Percentiles rank a stretch among this genome's conserved stretches.
These are phyloP conservation scores for Melampsora americana DNA, from an alignment of 1,284 basidiomycete species.

Conservation along the genomic window DNA sequence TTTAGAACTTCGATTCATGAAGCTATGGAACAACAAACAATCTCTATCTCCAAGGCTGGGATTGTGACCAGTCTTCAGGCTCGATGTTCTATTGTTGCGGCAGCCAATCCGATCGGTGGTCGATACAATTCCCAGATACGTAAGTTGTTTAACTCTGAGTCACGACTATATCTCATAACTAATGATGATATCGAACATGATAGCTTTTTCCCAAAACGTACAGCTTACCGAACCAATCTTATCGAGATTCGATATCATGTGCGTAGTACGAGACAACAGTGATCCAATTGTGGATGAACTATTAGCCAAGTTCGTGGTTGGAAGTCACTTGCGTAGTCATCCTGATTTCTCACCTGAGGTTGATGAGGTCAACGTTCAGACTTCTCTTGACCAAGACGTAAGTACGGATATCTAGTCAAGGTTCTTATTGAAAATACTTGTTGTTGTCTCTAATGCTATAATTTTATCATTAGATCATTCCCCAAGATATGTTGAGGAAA, in stretches of 20 bases:
- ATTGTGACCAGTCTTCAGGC: conserved; percentile 96
- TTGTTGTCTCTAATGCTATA: neutral
- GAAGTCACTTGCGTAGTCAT: conserved; percentile 88
- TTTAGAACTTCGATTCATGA: conserved; percentile 92
- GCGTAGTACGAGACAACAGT: conserved; percentile 95
- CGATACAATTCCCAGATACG: conserved; percentile 92
- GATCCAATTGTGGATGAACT: conserved; percentile 97
- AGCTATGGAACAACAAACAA: conserved; percentile 99
- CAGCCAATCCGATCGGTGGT: conserved; percentile 93
- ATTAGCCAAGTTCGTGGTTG: conserved; percentile 93
- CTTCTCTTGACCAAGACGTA: conserved; percentile 85
- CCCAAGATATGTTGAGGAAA: conserved; percentile 93
- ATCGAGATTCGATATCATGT: conserved; percentile 97
- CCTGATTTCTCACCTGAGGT: conserved; percentile 83
- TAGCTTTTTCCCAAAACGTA: conserved; percentile 90
- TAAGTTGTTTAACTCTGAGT: neutral
- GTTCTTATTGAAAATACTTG: neutral
- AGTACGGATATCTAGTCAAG: conserved; percentile 52
- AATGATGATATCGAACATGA: conserved; percentile 10
- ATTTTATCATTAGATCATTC: conserved; percentile 68
- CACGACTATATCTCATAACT: neutral
- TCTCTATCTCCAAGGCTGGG: conserved; percentile 97
- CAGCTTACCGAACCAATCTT: conserved; percentile 97
- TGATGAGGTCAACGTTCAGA: conserved; percentile 83
- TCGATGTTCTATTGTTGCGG: conserved; percentile 93